phyloP scores from a whole-genome alignment of 2,329 filamentous ascomycete genomes.

The Claviceps maximensis region DNA sequence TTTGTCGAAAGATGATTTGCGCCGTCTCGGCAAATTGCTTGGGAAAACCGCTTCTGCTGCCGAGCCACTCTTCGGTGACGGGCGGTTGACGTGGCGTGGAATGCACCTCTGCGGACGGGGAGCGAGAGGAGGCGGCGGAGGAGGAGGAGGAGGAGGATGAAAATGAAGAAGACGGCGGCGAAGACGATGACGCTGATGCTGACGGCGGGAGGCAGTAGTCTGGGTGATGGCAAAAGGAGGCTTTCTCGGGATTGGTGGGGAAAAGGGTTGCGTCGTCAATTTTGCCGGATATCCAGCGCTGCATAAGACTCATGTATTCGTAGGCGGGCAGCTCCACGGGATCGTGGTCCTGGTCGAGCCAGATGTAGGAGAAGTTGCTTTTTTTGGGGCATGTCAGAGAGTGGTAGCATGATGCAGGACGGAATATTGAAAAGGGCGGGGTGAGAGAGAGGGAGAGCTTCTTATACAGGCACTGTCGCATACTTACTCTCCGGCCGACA shows the following conservation, averaged over 20 bases:
- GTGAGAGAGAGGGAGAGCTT: no score
- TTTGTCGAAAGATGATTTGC: conserved; percentile 83
- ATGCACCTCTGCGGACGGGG: conserved; percentile 22
- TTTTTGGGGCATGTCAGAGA: not conserved
- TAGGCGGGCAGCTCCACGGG: conserved; percentile 78
- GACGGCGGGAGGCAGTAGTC: conserved; percentile 23
- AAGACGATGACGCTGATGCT: not conserved
- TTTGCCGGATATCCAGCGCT: conserved; percentile 89
- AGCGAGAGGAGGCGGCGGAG: no score
- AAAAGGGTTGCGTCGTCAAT: conserved; percentile 76
- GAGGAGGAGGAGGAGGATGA: not conserved
- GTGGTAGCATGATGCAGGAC: not conserved
- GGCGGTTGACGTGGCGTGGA: conserved; percentile 32
- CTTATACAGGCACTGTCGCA: no score
- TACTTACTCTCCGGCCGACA: conserved; percentile 74
- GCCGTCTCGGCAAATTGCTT: conserved; percentile 72
- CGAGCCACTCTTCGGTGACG: conserved; percentile 57
- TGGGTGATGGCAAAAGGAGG: conserved; percentile 47
- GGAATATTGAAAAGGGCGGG: not conserved
- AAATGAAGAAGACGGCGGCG: not conserved
- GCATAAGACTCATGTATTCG: conserved; percentile 83
- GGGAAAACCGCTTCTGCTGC: conserved; percentile 78
- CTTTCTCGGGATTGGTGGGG: conserved; percentile 60
- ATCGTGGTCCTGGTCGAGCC: conserved; percentile 61
- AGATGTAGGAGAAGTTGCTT: conserved; percentile 84